Base-by-base conservation (phyloP, 1,139 yeast genomes). In the Pichia sp. region DNA sequence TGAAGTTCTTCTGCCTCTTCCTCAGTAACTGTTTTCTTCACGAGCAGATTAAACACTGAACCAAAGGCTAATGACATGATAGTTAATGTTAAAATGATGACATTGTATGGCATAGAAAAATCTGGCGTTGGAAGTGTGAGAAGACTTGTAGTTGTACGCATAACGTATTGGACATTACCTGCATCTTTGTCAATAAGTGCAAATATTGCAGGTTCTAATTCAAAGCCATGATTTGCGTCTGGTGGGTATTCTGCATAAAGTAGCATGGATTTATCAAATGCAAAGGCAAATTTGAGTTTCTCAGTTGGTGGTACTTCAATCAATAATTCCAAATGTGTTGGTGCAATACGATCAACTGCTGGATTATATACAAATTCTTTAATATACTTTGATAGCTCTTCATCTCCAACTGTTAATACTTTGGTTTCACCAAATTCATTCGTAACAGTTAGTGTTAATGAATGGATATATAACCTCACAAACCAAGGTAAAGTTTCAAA, bases 61-160 rank as follows among this genome's bases (percentile, higher is more conserved):
- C 98, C 98, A 68, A 90, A 92, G 0, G 92, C 82, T 52, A 92
- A 69, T 0, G 98, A 90, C 85, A 92, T 85, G 12, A 89, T 85
- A 0, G 98, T 94, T 24, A 96, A 87, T 0, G 97, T 87, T 54
- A 94, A 72, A 43, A 94, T 94, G 52, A 94, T 92, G 43, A 94
- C 99, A 61, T 94, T 94, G 64, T 94, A 94, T 1, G 98, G 98
- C 99, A 94, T 94, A 52, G 96, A 86, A 66, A 94, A 94, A 69
- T 94, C 99, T 0, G 99, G 99, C 0, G 97, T 94, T 2, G 98
- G 97, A 46, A 94, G 73, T 0, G 95, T 80, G 43, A 94, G 72
- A 50, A 94, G 70, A 47, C 90, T 74, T 40, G 97, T 85, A 1
- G 97, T 81, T 0, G 97, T 88, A 60, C 98, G 75, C 52, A 83